Evolutionary conservation across 257 asterid genomes (phyloP).

Genomic region (Nemophila menziesii): DNA sequence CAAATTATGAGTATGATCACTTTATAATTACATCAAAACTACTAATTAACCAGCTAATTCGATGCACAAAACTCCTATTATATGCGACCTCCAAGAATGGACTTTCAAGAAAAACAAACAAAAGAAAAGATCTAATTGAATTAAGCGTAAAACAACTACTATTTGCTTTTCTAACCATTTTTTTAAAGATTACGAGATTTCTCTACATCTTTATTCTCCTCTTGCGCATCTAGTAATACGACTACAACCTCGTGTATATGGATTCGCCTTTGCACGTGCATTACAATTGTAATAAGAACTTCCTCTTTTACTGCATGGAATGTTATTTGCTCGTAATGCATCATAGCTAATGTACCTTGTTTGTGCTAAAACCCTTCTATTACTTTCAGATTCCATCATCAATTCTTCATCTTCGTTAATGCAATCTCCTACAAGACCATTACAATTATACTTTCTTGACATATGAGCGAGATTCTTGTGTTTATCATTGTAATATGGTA

Average conservation of each 20-base stretch:
- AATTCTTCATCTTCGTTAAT: conserved; percentile 31
- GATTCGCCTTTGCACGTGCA: conserved; percentile 9
- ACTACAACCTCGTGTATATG: conserved; percentile 22
- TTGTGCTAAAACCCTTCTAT: conserved; percentile 6
- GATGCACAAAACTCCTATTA: too few species aligned
- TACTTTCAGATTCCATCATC: conserved; percentile 20
- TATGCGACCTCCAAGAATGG: too few species aligned
- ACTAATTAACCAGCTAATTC: too few species aligned
- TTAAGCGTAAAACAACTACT: too few species aligned
- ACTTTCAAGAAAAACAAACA: neutral
- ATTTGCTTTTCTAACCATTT: too few species aligned
- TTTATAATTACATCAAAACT: neutral
- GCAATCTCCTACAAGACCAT: conserved; percentile 21
- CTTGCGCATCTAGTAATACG: conserved; percentile 11
- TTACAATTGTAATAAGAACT: conserved; percentile 21
- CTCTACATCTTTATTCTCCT: neutral
- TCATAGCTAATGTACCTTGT: conserved; percentile 13
- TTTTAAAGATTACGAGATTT: too few species aligned
- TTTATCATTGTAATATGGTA: neutral
- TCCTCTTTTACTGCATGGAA: conserved; percentile 20
- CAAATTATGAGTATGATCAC: neutral
- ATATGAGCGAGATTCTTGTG: neutral
- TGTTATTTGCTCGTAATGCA: conserved; percentile 8
- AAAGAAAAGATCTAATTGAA: too few species aligned
- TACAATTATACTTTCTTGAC: neutral